Conservation (phyloP, 1,139 yeast species). For the Sugiyamaella pinicola region DNA sequence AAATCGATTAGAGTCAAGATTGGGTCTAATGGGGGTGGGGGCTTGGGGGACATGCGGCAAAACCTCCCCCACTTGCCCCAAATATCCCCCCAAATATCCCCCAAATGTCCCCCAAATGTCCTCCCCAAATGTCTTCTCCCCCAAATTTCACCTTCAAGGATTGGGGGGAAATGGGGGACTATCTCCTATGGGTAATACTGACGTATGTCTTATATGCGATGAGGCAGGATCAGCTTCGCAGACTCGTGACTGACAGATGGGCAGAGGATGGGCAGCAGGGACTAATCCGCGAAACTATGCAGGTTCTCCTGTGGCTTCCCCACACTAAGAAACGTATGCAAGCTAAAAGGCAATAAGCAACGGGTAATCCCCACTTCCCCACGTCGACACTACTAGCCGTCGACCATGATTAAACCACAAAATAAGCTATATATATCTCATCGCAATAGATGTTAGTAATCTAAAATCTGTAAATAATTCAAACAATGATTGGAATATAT, state of each 20-base stretch:
- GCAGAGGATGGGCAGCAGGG: background rate
- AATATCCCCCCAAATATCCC: background rate
- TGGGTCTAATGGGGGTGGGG: too few relatives aligned
- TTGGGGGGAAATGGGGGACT: background rate
- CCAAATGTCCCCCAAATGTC: background rate
- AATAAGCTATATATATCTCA: slow-evolving; percentile 1
- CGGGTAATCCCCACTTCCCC: background rate
- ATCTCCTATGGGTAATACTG: background rate
- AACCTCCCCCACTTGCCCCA: background rate
- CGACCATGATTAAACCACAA: background rate
- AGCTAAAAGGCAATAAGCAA: too few relatives aligned
- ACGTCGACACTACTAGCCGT: background rate
- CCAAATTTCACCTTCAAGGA: background rate
- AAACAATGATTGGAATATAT: slow-evolving; percentile 20
- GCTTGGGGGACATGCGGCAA: background rate
- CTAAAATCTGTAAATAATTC: background rate
- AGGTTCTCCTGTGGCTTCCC: background rate
- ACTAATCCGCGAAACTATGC: background rate
- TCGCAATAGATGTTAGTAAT: background rate
- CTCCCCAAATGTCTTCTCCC: background rate
- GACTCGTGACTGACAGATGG: background rate
- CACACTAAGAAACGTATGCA: background rate
- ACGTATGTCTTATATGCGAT: background rate
- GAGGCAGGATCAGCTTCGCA: background rate
- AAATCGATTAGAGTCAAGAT: background rate